Percentiles rank a stretch among this genome's conserved stretches.
Evolutionary conservation across 371 early-diverging fungal species (phyloP).

Genomic region (Lichtheimia ramosa): DNA sequence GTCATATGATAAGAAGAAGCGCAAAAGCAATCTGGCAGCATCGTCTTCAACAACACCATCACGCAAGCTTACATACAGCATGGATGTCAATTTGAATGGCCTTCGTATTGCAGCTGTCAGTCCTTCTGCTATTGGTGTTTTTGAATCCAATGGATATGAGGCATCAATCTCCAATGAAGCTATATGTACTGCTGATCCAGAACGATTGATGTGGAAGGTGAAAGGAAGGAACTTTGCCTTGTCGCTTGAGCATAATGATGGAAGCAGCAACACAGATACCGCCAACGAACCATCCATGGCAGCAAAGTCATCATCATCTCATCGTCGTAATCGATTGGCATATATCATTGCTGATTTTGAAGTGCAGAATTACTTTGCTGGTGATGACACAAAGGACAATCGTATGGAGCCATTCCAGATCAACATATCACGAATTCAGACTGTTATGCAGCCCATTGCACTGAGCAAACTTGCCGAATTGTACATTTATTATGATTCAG

Average conservation of each 20-base stretch:
- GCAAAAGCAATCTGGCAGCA: background rate
- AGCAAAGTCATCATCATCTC: slow-evolving; percentile 19
- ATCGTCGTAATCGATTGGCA: slow-evolving; percentile 61
- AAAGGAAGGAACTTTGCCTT: slow-evolving; percentile 57
- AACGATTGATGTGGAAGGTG: slow-evolving; percentile 50
- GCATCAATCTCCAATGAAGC: slow-evolving; percentile 58
- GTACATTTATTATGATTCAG: slow-evolving; percentile 68
- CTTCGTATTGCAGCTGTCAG: slow-evolving; percentile 66
- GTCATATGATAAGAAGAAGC: slow-evolving; percentile 51
- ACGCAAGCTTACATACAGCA: slow-evolving; percentile 44
- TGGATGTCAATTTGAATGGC: slow-evolving; percentile 66
- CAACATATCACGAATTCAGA: slow-evolving; percentile 61
- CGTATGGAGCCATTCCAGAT: slow-evolving; percentile 50
- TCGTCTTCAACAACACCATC: background rate
- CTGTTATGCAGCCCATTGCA: slow-evolving; percentile 79
- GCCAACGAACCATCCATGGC: background rate
- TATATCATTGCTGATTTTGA: slow-evolving; percentile 69
- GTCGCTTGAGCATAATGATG: slow-evolving; percentile 57
- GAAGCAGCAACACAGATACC: slow-evolving; percentile 9
- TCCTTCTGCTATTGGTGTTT: slow-evolving; percentile 65
- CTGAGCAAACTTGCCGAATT: slow-evolving; percentile 70
- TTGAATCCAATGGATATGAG: slow-evolving; percentile 65
- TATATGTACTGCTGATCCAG: slow-evolving; percentile 7
- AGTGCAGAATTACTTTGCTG: slow-evolving; percentile 54
- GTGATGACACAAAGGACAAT: slow-evolving; percentile 9